Base-by-base conservation (phyloP, 176 grass and related monocot species). In the Phyllostachys edulis region DNA sequence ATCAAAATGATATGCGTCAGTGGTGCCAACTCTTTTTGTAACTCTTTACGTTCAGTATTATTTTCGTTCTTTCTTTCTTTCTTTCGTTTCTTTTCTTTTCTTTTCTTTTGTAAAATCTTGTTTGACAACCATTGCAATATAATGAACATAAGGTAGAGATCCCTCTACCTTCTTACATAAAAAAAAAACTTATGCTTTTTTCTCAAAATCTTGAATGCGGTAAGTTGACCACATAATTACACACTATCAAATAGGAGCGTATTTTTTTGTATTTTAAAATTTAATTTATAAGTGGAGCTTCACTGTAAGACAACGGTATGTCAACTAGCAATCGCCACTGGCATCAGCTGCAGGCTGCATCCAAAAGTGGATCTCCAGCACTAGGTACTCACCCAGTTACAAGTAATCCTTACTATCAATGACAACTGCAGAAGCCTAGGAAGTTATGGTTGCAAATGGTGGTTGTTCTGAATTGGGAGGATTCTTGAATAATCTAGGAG, bases 231-330 rank as follows among this genome's bases (percentile, higher is more conserved):
- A 55, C 47, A 8, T 46, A 51, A 63, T 42, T 41, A n/a, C n/a
- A 63, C 54, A 78, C 24, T 52, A 77, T 49, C 24, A 57, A 57
- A 59, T 49, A 56, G 37, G 77, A 80, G 34, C n/a, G n/a, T n/a
- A n/a, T 7, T 12, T 42, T 57, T 57, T 13, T 24, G 15, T 9
- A 15, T 17, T n/a, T n/a, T n/a, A n/a, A n/a, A n/a, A n/a, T 77
- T 62, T 70, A 34, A 42, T 73, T 42, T 50, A 18, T 50, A 61
- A 63, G 13, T 54, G 21, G 29, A 29, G 5, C 67, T 57, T 79
- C 52, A 78, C 26, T 29, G 4, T 39, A 68, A 47, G 20, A 40
- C 13, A 63, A 65, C 18, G 41, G 26, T 21, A 18, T 78, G 44
- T 64, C n/a, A 83, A 77, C 34, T 71, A 62, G 11, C 12, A 44